These are phyloP conservation scores for Astrephomene gubernaculifera DNA, from an alignment of 139 green algal genomes.

Conservation along the genomic window DNA sequence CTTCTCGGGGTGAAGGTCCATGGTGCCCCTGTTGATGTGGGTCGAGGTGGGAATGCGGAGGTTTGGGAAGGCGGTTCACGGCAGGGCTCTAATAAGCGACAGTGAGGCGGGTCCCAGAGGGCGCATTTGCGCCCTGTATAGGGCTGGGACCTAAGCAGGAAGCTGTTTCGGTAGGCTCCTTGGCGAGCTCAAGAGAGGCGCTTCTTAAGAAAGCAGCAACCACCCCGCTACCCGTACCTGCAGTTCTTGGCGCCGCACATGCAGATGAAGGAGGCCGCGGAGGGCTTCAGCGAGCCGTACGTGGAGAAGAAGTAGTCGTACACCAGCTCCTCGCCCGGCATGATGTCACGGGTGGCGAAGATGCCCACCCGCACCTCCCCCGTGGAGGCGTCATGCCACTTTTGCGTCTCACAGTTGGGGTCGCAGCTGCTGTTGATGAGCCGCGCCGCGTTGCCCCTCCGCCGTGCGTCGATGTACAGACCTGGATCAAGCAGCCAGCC, in stretches of 20 bases:
- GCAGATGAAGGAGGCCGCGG: slow-evolving; percentile 63
- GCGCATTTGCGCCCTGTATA: too few relatives aligned
- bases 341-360: slow-evolving; percentile 79
- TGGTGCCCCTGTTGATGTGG: slow-evolving; percentile 67
- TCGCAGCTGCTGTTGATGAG: slow-evolving; percentile 91
- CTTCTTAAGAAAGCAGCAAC: not conserved
- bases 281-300: slow-evolving; percentile 57
- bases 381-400: slow-evolving; percentile 76
- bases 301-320: slow-evolving; percentile 93
- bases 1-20: slow-evolving; percentile 70
- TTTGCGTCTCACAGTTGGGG: slow-evolving; percentile 92
- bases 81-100: too few relatives aligned
- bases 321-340: slow-evolving; percentile 81
- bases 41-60: too few relatives aligned
- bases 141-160: too few relatives aligned
- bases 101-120: too few relatives aligned
- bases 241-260: slow-evolving; percentile 75
- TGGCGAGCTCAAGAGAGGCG: too few relatives aligned
- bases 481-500: slow-evolving; percentile 48
- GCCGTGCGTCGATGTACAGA: slow-evolving; percentile 86
- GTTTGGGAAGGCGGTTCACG: too few relatives aligned
- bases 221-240: slow-evolving; percentile 58
- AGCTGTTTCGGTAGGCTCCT: too few relatives aligned
- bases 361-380: slow-evolving; percentile 79
- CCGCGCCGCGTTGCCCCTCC: slow-evolving; percentile 82